phyloP scores from a whole-genome alignment of 73 alveolate genomes.

The Blepharisma japonicum region DNA sequence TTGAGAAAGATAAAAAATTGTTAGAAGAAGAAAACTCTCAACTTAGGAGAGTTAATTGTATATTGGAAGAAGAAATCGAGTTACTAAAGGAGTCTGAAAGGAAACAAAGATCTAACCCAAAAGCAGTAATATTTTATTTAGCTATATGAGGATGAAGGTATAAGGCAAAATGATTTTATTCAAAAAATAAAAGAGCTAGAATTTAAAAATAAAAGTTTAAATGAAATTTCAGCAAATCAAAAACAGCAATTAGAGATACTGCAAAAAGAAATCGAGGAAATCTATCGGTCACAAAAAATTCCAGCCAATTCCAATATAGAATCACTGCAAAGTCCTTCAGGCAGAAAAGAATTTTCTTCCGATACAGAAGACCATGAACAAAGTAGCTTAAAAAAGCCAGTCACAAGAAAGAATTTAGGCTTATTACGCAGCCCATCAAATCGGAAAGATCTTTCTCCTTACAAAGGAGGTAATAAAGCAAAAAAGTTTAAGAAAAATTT shows the following conservation, averaged over 20 bases:
- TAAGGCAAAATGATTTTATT: background rate
- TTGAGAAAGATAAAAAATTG: constrained; percentile 2
- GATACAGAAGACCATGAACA: background rate
- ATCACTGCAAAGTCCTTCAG: no score
- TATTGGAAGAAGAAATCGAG: constrained; percentile 1
- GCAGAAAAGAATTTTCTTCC: no score
- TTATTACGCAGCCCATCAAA: no score
- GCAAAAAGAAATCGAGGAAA: constrained; percentile 1
- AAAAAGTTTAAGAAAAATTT: background rate
- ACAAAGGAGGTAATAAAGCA: background rate
- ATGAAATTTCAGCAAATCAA: background rate
- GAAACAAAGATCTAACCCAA: background rate
- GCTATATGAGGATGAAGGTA: background rate
- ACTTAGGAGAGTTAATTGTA: background rate
- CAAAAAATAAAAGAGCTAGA: constrained; percentile 4
- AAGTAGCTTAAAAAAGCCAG: background rate
- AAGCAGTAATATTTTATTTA: background rate
- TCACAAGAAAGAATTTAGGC: no score
- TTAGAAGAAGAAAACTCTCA: background rate
- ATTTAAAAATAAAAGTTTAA: constrained; percentile 22
- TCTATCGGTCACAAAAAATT: background rate
- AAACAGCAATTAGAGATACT: constrained; percentile 15
- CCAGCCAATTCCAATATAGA: no score
- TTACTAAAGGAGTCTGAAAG: background rate
- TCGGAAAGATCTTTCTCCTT: background rate